These are phyloP conservation scores for Hansenula anomala DNA, from an alignment of 1,139 yeast genomes.

Conservation along the genomic window DNA sequence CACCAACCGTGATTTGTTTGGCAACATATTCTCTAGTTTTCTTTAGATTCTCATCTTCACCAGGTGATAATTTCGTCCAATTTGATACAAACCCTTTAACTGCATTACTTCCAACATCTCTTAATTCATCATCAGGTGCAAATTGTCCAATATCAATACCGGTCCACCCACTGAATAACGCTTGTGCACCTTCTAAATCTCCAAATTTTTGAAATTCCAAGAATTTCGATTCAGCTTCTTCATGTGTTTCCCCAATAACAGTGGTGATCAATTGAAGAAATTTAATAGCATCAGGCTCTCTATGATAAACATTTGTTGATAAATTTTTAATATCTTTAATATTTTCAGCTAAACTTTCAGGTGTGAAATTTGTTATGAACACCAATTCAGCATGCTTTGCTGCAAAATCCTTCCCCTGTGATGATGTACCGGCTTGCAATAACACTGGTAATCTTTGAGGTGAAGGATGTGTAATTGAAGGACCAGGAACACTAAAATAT, in stretches of 20 bases:
- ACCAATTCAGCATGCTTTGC: slow-evolving; percentile 39
- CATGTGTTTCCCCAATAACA: slow-evolving; percentile 25
- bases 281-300: slow-evolving; percentile 24
- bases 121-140: slow-evolving; percentile 28
- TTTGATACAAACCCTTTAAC: slow-evolving; percentile 23
- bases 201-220: slow-evolving; percentile 25
- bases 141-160: slow-evolving; percentile 33
- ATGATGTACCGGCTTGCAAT: slow-evolving; percentile 37
- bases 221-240: slow-evolving; percentile 28
- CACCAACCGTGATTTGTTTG: slow-evolving; percentile 29
- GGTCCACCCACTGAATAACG: slow-evolving; percentile 33
- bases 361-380: slow-evolving; percentile 30
- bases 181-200: slow-evolving; percentile 33
- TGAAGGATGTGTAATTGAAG: slow-evolving; percentile 31
- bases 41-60: slow-evolving; percentile 19
- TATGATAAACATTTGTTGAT: slow-evolving; percentile 23
- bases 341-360: slow-evolving; percentile 28
- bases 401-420: slow-evolving; percentile 33
- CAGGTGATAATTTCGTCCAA: slow-evolving; percentile 23
- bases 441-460: slow-evolving; percentile 36
- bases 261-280: slow-evolving; percentile 22
- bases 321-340: slow-evolving; percentile 26
- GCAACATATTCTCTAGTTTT: slow-evolving; percentile 18
- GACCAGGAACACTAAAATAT: slow-evolving; percentile 33
- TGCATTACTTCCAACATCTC: slow-evolving; percentile 24